Evolutionary conservation across 768 basidiomycete species (phyloP), one percentile per base, ranked within the genome.

Genomic region (Russula brevipes): DNA sequence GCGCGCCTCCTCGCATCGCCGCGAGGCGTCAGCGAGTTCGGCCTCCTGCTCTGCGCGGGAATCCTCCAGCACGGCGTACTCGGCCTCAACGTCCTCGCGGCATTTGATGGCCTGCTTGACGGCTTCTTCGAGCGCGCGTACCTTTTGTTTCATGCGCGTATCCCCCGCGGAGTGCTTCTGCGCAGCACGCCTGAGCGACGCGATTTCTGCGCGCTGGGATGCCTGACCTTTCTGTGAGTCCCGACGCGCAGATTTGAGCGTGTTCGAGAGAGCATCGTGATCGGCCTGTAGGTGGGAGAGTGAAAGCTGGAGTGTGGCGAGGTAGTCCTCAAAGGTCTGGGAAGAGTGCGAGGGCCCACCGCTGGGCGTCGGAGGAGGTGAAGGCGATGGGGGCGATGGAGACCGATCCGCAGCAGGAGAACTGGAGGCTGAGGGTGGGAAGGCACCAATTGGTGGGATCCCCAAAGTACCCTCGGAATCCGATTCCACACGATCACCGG

Each of bases 221-320:
- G 92, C 85, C 57, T 95, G 88, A 0, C 88, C 85, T 67, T 91
- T 89, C 70, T 95, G 93, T 0, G 89, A 80, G 51, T 95, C 91
- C 11, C 87, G 82, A 49, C 94, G 82, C 0, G 88, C 82, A 19
- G 86, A 74, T 72, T 94, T 96, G 67, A 98, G 82, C 12, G 86
- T 81, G 0, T 81, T 68, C 4, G 85, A 79, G 16, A 97, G 79
- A 1, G 83, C 76, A 11, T 88, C 84, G 54, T 87, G 87, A 66
- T 96, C 91, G 0, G 81, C 70, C 56, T 81, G 81, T 24, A 91
- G 77, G 5, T 80, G 66, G 1, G 83, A 75, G n/a, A 95, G 82
- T 9, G 82, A 79, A 57, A 86, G 83, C 51, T 86, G 84, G 3
- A 96, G 81, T 61, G 87, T 83, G 19, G 75, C 73, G 30, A 86